Evolutionary conservation across 208 protist species (phyloP), one percentile per base, ranked within the genome.

Genomic region (Wallacemonas sp.): DNA sequence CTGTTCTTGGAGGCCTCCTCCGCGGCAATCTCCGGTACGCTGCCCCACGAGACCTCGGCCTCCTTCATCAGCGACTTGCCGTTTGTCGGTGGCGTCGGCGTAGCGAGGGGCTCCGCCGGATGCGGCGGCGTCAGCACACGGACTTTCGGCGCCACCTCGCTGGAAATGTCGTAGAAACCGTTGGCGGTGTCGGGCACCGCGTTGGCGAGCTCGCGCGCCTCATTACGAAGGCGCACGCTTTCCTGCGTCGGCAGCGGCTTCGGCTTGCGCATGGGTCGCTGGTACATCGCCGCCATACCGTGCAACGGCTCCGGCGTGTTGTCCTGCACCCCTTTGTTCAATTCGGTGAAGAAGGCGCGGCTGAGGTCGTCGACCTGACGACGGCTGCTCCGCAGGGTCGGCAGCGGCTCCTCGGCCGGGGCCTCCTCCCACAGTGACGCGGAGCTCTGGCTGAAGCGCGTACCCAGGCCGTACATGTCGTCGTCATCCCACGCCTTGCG

Each of bases 31-130:
- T 63, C 57, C n/a, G 39, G 38, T 3, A 44, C 20, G 45, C 61
- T 66, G 33, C 42, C n/a, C 61, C 61, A 66, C 29, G 45, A 57
- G 29, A 66, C 29, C 14, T 55, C 33, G 7, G 61, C 61, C 25
- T 22, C 4, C 5, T 20, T 18, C 57, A 63, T 63, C 14, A 2
- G 20, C 14, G 31, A 41, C 31, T 1, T 39, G 4, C 52, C 32
- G 16, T 20, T 8, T 33, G 26, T 1, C n/a, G 49, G 26, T 26
- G 49, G 8, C 12, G 26, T 33, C n/a, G 49, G 25, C 49, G 44
- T 18, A 33, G 11, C 10, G 20, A 5, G 26, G 20, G 28, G 4
- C 49, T 57, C 12, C 25, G 36, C 29, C 38, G n/a, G n/a, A n/a
- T 33, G 22, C 42, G 16, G 41, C 57, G 57, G 28, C 26, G 22